Base-by-base conservation (phyloP, 257 asterid species). In the Haberlea rhodopensis region DNA sequence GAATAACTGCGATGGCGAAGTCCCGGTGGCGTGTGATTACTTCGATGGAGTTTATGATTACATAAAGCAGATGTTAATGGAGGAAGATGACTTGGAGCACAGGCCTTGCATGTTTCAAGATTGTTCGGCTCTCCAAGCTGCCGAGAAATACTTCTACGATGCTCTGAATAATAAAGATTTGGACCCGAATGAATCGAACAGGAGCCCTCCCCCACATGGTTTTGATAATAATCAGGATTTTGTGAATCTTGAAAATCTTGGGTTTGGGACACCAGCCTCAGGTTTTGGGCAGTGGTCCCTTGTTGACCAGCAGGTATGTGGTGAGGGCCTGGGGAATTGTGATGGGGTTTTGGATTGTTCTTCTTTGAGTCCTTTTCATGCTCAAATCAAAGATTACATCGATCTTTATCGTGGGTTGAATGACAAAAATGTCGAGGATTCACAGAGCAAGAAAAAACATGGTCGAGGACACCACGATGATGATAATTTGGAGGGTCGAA, bases 41-140 rank as follows among this genome's bases (percentile, higher is more conserved):
- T 81, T 76, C 66, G 81, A 73, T 55, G 94, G 86, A 10, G 84
- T 87, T 10, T 77, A 62, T 26, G 86, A 83, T 18, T 87, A 80
- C 82, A 74, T 90, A 48, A 66, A 67, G 53, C 78, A 76, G 73
- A 90, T 87, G 84, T 74, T 90, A n/a, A 75, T 87, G 88, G 97
- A 87, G 8, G 96, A 87, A 23, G 90, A 76, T 11, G 87, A 82
- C 27, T 66, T 79, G 76, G 89, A 78, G 34, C 62, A 72, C 16
- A 62, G 63, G 16, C 82, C 87, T 26, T 82, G 79, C 71, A 81
- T 69, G 82, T 76, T 84, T 49, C 89, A 84, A 16, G 96, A 89
- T 23, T 75, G 81, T 71, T 73, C 80, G 49, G 87, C 91, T 61
- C 85, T 87, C 6, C 85, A 83, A 58, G 94, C 87, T 26, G 80